Percentiles rank a stretch among this genome's conserved stretches.
phyloP scores from a whole-genome alignment of 2,329 filamentous ascomycete species.

The Fusarium nisikadoi region DNA sequence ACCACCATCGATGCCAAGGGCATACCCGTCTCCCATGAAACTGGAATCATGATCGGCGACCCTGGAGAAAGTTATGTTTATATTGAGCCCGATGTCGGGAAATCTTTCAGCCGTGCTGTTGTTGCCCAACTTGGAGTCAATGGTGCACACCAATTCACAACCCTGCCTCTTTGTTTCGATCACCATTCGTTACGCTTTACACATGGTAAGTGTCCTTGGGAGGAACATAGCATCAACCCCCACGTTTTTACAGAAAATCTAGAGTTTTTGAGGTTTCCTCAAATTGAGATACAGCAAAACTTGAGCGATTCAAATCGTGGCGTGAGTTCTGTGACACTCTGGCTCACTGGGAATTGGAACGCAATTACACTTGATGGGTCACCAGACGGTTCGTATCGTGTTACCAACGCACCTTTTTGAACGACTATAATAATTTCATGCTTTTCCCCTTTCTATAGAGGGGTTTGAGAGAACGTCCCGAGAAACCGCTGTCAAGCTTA shows the following conservation, averaged over 20 bases:
- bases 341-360: neutral
- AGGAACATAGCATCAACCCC: too few relatives aligned
- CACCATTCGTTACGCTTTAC: neutral
- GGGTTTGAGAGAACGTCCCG: neutral
- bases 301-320: neutral
- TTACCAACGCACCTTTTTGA: neutral
- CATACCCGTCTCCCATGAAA: neutral
- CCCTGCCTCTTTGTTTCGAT: neutral
- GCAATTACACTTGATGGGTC: neutral
- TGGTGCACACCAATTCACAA: fast-evolving
- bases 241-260: neutral
- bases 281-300: neutral
- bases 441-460: neutral
- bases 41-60: neutral
- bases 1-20: neutral
- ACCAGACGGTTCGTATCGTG: neutral
- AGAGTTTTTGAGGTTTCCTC: neutral
- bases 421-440: neutral
- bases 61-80: neutral
- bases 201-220: neutral
- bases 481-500: neutral
- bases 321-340: neutral
- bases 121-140: neutral
- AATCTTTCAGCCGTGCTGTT: neutral
- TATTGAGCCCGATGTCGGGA: neutral